Percentiles rank a stretch among this genome's conserved stretches.
phyloP scores from a whole-genome alignment of 1,284 basidiomycete genomes.

The Ganoderma lingzhi region DNA sequence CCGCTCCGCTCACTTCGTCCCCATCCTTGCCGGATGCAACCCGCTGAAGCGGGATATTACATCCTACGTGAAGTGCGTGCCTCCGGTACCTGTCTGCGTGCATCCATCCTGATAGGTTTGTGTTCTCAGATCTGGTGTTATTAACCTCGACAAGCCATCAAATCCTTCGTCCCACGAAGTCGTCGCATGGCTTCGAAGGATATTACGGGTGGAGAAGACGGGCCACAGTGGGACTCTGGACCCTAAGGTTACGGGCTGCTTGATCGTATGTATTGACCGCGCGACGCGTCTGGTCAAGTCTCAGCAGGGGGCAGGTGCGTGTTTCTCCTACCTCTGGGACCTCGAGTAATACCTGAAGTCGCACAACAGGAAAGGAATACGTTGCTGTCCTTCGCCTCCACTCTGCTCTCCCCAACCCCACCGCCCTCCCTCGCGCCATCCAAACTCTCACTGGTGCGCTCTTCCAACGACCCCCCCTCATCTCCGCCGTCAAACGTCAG shows the following conservation, averaged over 20 bases:
- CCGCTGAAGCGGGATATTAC: constrained; percentile 94
- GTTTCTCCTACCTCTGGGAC: constrained; percentile 2
- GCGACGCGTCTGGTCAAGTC: constrained; percentile 99
- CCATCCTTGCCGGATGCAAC: constrained; percentile 91
- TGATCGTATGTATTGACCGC: constrained; percentile 99
- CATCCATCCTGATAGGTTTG: constrained; percentile 11
- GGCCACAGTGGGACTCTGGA: constrained; percentile 98
- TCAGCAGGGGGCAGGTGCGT: constrained; percentile 91
- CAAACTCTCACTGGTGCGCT: constrained; percentile 98
- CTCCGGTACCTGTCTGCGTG: neutral
- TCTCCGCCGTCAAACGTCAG: constrained; percentile 99
- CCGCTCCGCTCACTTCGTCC: constrained; percentile 97
- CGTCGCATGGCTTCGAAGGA: constrained; percentile 97
- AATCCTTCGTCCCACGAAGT: constrained; percentile 99
- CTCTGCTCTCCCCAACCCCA: constrained; percentile 81
- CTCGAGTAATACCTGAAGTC: neutral
- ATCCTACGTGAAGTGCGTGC: constrained; percentile 85
- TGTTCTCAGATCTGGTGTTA: constrained; percentile 86
- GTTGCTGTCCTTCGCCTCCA: constrained; percentile 96
- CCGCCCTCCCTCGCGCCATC: constrained; percentile 90
- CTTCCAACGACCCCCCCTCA: constrained; percentile 98
- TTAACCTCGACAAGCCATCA: constrained; percentile 99
- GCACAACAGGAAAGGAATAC: constrained; percentile 90
- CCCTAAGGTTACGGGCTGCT: constrained; percentile 98
- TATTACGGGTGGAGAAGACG: constrained; percentile 97